Evolutionary conservation across 148 eudicot species (phyloP), one percentile per base, ranked within the genome.

Genomic region (Cornus florida): DNA sequence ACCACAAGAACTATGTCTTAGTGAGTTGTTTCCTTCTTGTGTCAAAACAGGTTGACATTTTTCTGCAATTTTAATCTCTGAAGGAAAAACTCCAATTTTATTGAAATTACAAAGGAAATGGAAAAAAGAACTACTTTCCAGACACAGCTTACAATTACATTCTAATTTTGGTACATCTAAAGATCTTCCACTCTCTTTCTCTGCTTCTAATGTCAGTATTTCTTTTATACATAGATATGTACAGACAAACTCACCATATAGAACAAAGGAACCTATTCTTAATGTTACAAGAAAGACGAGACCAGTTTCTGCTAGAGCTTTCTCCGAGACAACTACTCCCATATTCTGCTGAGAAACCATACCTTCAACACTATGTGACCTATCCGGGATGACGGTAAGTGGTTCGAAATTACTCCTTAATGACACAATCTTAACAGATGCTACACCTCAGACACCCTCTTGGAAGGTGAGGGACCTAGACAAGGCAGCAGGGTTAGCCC

Each of bases 401-500:
- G 17, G 22, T 73, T 16, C 32, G 38, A 24, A 28, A 35, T 67
- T 66, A 50, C 2, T 17, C 19, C 53, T 62, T 17, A 8, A 62
- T 43, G 5, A 62, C 66, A 48, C 28, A 17, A 17, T 62, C 22
- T 62, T 62, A 5, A 9, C 24, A 9, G 17, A 22, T 13, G 38
- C 69, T 23, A 57, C 64, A 57, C 64, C 72, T 83, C 78, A 93
- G 17, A 89, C 87, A 22, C 72, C 83, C 82, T 95, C 97, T 79
- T 88, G 95, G 83, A 93, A 95, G 83, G 48, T 86, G 73, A 90
- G 67, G 67, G 98, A 93, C 46, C 99, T 84, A 50, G 92, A 90
- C 71, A 95, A 80, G 57, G 99, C 99, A 20, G 94, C 99, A 46
- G 98, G 99, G 77, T 95, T 95, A 48, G 93, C 93, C 67, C 75